A percentile compares a stretch with the other conserved stretches of the same genome.
Conservation (phyloP, 179 eudicot species). For the Monotropa hypopitys region DNA sequence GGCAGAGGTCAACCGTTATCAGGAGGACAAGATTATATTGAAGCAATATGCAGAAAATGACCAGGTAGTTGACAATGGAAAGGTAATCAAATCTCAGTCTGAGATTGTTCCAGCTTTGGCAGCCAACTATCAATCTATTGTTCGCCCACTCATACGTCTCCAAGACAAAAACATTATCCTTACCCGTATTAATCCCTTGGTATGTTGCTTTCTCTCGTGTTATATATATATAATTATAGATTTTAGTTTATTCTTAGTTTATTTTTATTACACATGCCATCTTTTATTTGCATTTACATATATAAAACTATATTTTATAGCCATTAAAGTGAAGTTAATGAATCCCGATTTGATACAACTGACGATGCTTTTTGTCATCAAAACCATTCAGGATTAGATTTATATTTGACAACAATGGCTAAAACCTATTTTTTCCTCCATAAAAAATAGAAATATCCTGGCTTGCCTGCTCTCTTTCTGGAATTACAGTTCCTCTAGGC, state of each 20-base stretch:
- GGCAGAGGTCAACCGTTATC: conserved; percentile 85
- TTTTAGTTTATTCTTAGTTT: not conserved
- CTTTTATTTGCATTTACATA: not conserved
- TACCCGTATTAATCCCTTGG: conserved; percentile 81
- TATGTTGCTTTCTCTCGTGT: conserved; percentile 15
- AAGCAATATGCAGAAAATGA: conserved; percentile 97
- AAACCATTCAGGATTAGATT: not conserved
- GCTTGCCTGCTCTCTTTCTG: not conserved
- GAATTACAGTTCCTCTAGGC: not conserved
- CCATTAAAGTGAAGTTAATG: not conserved
- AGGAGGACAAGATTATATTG: conserved; percentile 68
- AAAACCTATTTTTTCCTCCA: not conserved
- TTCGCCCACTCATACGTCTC: conserved; percentile 69
- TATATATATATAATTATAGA: not conserved
- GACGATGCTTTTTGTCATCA: not conserved
- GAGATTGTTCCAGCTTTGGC: conserved; percentile 86
- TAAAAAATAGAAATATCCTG: not conserved
- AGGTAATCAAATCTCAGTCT: conserved; percentile 57
- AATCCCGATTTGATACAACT: not conserved
- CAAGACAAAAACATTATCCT: conserved; percentile 62
- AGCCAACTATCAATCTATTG: conserved; percentile 61
- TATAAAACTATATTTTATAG: not conserved
- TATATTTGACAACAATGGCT: not conserved
- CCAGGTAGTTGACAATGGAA: conserved; percentile 81
- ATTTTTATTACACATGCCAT: not conserved